These are phyloP conservation scores for Saccharomyces hybrid DNA, from an alignment of 1,139 yeast genomes.

Conservation along the genomic window DNA sequence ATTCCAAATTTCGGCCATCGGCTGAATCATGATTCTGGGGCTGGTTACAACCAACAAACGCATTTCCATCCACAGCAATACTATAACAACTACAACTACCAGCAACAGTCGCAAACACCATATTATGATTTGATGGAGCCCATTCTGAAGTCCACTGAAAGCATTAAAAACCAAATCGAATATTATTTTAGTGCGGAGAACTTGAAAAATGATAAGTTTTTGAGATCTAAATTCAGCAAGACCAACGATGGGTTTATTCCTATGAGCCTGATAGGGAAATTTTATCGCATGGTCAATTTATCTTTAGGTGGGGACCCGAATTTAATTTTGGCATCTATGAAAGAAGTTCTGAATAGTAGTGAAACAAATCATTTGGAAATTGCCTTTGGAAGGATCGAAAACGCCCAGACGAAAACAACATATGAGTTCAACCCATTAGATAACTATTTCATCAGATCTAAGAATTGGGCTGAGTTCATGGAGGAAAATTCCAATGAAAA, in stretches of 20 bases:
- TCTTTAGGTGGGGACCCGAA: slow-evolving; percentile 26
- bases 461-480: slow-evolving; percentile 10
- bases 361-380: slow-evolving; percentile 17
- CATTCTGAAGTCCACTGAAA: slow-evolving; percentile 32
- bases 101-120: slow-evolving; percentile 10
- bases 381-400: slow-evolving; percentile 5
- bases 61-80: slow-evolving; percentile 7
- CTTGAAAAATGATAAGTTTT: slow-evolving; percentile 34
- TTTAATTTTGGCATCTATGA: slow-evolving; percentile 23
- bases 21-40: too few species aligned
- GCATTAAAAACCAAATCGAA: slow-evolving; percentile 56
- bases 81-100: slow-evolving; percentile 9
- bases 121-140: slow-evolving; percentile 20
- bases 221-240: slow-evolving; percentile 22
- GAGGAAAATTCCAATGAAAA: slow-evolving; percentile 1
- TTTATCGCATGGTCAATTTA: slow-evolving; percentile 24
- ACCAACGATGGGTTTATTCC: slow-evolving; percentile 23
- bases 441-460: slow-evolving; percentile 11
- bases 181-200: slow-evolving; percentile 87
- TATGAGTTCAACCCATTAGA: slow-evolving; percentile 3
- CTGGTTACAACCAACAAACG: slow-evolving; percentile 2
- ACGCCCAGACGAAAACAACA: not conserved
- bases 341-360: slow-evolving; percentile 18
- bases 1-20: not conserved
- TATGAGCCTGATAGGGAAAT: slow-evolving; percentile 20